phyloP scores from a whole-genome alignment of 768 basidiomycete species.

The Phaffia australis region DNA sequence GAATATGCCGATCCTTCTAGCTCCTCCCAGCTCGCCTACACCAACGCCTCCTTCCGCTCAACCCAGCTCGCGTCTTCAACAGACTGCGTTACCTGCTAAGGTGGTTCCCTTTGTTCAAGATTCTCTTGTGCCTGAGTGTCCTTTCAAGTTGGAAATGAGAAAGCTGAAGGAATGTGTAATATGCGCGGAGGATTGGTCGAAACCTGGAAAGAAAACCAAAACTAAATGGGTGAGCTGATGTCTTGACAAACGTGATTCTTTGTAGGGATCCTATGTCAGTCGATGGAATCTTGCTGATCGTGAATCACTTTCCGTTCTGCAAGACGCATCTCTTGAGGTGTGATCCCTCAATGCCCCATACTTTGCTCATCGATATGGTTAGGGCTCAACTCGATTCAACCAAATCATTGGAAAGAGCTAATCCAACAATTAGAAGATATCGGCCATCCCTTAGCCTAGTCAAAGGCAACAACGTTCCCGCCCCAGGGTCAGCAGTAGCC shows the following conservation, averaged over 20 bases:
- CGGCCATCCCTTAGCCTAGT: no score
- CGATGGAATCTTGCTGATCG: not conserved
- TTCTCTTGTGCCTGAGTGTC: not conserved
- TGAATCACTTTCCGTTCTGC: not conserved
- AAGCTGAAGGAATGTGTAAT: slow-evolving; percentile 17
- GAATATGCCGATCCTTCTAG: not conserved
- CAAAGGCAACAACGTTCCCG: no score
- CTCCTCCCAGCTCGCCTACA: slow-evolving; percentile 1
- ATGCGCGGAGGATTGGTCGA: slow-evolving; percentile 15
- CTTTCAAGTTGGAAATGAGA: slow-evolving; percentile 12
- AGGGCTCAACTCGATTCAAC: slow-evolving; percentile 1
- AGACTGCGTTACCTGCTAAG: no score
- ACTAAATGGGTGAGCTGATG: slow-evolving; percentile 20
- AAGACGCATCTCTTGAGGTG: slow-evolving; percentile 14
- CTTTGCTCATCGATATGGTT: slow-evolving; percentile 1
- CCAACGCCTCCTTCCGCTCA: slow-evolving; percentile 2
- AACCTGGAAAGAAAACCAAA: not conserved
- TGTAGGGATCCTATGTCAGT: no score
- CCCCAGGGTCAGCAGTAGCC: no score
- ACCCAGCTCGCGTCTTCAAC: not conserved
- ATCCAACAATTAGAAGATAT: no score
- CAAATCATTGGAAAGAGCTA: slow-evolving; percentile 1
- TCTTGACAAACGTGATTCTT: no score
- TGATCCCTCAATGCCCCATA: not conserved
- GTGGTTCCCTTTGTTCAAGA: no score